Evolutionary conservation across 352 stramenopile species (phyloP).

Genomic region (Phytophthora hibernalis): DNA sequence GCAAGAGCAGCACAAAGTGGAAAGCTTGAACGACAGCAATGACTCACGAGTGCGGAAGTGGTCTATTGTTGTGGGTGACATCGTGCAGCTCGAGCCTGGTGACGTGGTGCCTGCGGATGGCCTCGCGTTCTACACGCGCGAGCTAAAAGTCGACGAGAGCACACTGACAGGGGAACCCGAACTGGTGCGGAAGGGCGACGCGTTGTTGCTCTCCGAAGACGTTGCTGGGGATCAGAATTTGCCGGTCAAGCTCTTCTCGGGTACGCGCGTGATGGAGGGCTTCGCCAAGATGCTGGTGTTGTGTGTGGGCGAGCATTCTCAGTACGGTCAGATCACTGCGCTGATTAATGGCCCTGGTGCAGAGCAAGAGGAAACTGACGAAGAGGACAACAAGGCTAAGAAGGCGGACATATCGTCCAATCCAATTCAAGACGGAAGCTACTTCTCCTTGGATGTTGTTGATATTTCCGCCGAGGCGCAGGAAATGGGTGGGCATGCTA

Average conservation of each 20-base stretch:
- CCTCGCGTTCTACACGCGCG: constrained; percentile 76
- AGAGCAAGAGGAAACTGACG: constrained; percentile 17
- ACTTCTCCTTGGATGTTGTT: constrained; percentile 14
- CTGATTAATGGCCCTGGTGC: constrained; percentile 54
- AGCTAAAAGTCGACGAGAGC: constrained; percentile 88
- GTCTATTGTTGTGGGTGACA: constrained; percentile 87
- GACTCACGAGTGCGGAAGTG: constrained; percentile 59
- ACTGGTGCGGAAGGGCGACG: constrained; percentile 70
- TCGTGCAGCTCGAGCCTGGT: constrained; percentile 74
- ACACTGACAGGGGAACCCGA: constrained; percentile 90
- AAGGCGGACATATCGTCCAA: not conserved
- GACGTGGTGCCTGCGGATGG: constrained; percentile 90
- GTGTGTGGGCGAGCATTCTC: constrained; percentile 89
- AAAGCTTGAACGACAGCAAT: constrained; percentile 1
- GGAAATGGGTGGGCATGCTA: not conserved
- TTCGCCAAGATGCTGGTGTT: constrained; percentile 91
- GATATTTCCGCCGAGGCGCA: constrained; percentile 13
- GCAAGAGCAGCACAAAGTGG: constrained; percentile 1
- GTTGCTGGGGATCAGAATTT: constrained; percentile 7
- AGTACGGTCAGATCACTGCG: constrained; percentile 88
- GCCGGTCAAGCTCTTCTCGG: constrained; percentile 68
- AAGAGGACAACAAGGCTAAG: constrained; percentile 16
- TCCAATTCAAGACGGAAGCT: constrained; percentile 48
- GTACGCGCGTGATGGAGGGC: constrained; percentile 91
- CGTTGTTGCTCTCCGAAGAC: constrained; percentile 53